Evolutionary conservation across 2,329 filamentous ascomycete genomes (phyloP).

Genomic region (Alternaria arbusti): DNA sequence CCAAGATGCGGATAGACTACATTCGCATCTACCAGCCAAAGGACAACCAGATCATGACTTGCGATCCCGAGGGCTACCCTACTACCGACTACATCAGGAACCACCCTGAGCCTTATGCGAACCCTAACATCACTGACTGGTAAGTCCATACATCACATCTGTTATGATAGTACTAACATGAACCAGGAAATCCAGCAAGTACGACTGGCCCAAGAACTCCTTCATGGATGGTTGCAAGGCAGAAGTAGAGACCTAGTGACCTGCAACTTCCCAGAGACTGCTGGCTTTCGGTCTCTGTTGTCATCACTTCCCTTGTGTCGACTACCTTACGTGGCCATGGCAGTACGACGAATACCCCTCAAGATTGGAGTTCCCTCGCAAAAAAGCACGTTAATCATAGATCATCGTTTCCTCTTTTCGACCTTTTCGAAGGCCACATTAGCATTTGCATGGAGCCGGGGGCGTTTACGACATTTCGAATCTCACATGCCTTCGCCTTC

Average conservation of each 20-base stretch:
- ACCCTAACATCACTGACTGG: conserved; percentile 70
- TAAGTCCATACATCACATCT: conserved; percentile 44
- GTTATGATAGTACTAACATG: conserved; percentile 12
- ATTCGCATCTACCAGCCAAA: conserved; percentile 73
- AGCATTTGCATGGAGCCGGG: conserved; percentile 34
- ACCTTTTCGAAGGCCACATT: conserved; percentile 16
- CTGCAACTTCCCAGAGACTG: conserved; percentile 18
- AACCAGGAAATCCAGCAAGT: conserved; percentile 57
- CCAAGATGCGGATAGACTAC: conserved; percentile 72
- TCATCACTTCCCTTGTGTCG: conserved; percentile 24
- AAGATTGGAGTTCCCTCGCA: conserved; percentile 25
- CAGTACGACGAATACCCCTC: conserved; percentile 33
- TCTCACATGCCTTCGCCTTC: conserved; percentile 16
- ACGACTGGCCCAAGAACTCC: conserved; percentile 67
- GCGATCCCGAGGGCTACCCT: conserved; percentile 70
- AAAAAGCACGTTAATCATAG: conserved; percentile 42
- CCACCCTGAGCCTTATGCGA: conserved; percentile 67
- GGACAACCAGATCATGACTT: conserved; percentile 64
- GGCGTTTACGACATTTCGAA: conserved; percentile 23
- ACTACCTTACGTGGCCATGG: conserved; percentile 37
- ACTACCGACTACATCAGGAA: conserved; percentile 71
- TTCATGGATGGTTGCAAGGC: conserved; percentile 63
- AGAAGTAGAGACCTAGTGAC: conserved; percentile 17
- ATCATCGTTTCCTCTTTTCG: conserved; percentile 24
- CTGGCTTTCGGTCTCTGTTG: conserved; percentile 22